Conservation (phyloP, 352 stramenopile genomes). For the Thalassiosira livingstoniorum region DNA sequence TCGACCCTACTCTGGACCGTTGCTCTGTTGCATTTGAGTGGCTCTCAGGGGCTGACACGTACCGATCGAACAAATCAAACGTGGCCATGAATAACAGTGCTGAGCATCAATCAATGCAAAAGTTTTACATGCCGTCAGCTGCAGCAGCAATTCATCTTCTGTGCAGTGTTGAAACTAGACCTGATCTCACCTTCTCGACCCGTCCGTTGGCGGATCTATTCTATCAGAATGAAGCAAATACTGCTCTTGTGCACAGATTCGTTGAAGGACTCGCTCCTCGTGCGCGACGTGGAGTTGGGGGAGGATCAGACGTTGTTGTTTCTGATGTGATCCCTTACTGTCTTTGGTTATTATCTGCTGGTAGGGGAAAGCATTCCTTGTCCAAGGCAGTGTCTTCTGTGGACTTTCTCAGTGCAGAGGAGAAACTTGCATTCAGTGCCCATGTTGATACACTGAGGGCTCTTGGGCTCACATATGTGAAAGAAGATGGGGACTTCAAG, state of each 20-base stretch:
- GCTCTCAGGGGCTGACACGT: slow-evolving; percentile 62
- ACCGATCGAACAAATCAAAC: slow-evolving; percentile 49
- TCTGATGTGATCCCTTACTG: slow-evolving; percentile 65
- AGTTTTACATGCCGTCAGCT: slow-evolving; percentile 61
- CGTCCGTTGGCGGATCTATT: slow-evolving; percentile 57
- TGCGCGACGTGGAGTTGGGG: slow-evolving; percentile 39
- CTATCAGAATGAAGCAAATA: slow-evolving; percentile 70
- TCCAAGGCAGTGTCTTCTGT: slow-evolving; percentile 69
- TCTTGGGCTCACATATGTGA: slow-evolving; percentile 77
- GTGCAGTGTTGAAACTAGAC: slow-evolving; percentile 73
- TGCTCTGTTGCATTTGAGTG: slow-evolving; percentile 70
- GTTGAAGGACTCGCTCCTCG: slow-evolving; percentile 63
- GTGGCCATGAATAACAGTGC: slow-evolving; percentile 59
- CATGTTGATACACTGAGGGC: slow-evolving; percentile 68
- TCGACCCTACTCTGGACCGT: slow-evolving; percentile 78
- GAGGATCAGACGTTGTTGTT: slow-evolving; percentile 43
- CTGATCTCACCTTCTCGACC: slow-evolving; percentile 72
- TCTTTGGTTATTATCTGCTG: slow-evolving; percentile 71
- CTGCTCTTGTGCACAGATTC: slow-evolving; percentile 70
- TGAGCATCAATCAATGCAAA: slow-evolving; percentile 53
- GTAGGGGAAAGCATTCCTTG: slow-evolving; percentile 57
- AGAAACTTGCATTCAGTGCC: slow-evolving; percentile 62
- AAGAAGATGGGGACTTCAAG: slow-evolving; percentile 37
- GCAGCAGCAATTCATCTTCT: slow-evolving; percentile 76
- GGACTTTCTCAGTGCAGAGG: slow-evolving; percentile 67